Conservation (phyloP, 768 basidiomycete species). For the Coprinellus aureogranulatus region DNA sequence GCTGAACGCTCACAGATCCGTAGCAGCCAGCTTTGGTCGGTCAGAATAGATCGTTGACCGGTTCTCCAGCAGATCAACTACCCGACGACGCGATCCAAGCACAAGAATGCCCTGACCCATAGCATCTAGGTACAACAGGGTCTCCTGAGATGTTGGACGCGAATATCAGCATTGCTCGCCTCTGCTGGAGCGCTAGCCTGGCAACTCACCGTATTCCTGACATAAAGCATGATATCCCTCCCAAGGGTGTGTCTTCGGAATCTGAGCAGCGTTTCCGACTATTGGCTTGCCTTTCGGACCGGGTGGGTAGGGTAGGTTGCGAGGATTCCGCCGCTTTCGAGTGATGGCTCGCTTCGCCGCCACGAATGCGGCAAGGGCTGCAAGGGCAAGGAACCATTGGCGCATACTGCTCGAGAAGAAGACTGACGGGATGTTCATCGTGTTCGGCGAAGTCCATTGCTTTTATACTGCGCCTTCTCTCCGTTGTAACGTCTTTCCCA, state of each 20-base stretch:
- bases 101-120: slow-evolving; percentile 10
- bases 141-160: slow-evolving; percentile 4
- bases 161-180: not conserved
- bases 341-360: not conserved
- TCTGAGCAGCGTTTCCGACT: slow-evolving; percentile 10
- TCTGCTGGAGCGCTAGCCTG: not conserved
- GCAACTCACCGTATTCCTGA: slow-evolving; percentile 11
- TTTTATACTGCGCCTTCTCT: too few relatives aligned
- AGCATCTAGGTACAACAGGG: slow-evolving; percentile 4
- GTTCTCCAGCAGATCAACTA: slow-evolving; percentile 13
- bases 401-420: too few relatives aligned
- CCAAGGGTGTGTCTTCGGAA: slow-evolving; percentile 8
- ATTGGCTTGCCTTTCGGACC: slow-evolving; percentile 15
- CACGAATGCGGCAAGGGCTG: too few relatives aligned
- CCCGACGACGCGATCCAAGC: not conserved
- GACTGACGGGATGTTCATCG: too few relatives aligned
- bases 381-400: too few relatives aligned
- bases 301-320: slow-evolving; percentile 11
- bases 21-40: slow-evolving; percentile 19
- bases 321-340: not conserved
- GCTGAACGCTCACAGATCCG: slow-evolving; percentile 19
- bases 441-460: too few relatives aligned
- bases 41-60: slow-evolving; percentile 16
- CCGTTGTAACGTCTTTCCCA: too few relatives aligned
- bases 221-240: slow-evolving; percentile 11